Base-by-base conservation (phyloP, 345 rosid genomes). In the Hypericum perforatum region DNA sequence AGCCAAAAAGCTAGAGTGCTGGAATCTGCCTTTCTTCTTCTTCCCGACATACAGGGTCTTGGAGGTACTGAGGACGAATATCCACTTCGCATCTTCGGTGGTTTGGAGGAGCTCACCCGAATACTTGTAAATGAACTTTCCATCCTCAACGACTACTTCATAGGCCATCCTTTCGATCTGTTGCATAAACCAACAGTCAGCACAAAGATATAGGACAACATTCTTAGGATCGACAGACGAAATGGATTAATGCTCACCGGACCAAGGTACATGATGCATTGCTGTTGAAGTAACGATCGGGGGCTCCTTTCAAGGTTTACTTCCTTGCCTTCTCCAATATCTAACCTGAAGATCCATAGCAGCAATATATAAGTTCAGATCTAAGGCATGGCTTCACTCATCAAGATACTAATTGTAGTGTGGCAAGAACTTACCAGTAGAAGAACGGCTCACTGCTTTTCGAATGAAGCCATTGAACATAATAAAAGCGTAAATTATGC, bases 381-480 rank as follows among this genome's bases (percentile, higher is more conserved):
- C 52, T 43, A 60, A 41, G 39, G 47, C 58, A 63, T 15, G 65
- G 54, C 36, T 40, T 37, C 13, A 37, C 32, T 14, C 9, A 8
- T 3, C 7, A 11, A 43, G 40, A 45, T 57, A 41, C 60, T 42
- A 22, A 22, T 22, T 22, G 32, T 22, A 4, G 32, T 1, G 32
- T 22, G 32, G 51, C 15, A 57, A 65, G 55, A 51, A n/a, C 9
- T 68, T 85, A 88, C 98, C 98, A 89, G 76, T 89, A 92, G 70
- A 92, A 92, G 78, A 92, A 92, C 61, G 99, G 99, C 70, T 92
- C 94, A 73, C 82, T 81, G 37, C 94, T 82, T 63, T 82, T 88
- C 52, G 85, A 81, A 22, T 78, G 77, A 60, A 77, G 80, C 98
- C 97, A 88, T 9, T 74, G 68, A n/a, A 52, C 71, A 61, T 80